A percentile compares a stretch with the other conserved stretches of the same genome.
These are phyloP conservation scores for Cladophialophora bantiana DNA, from an alignment of 2,329 filamentous ascomycete genomes.

Conservation along the genomic window DNA sequence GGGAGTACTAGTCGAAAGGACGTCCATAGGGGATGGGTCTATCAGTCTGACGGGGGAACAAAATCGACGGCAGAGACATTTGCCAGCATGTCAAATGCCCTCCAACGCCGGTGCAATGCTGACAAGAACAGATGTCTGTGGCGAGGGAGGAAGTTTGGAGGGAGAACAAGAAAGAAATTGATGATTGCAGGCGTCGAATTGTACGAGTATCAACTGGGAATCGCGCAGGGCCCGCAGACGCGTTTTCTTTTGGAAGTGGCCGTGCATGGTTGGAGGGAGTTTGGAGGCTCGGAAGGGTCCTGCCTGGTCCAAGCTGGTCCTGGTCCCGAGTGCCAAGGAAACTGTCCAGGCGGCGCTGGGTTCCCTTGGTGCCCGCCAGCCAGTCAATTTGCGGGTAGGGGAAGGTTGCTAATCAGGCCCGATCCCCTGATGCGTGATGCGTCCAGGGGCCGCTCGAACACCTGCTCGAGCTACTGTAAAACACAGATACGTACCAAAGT, in stretches of 20 bases:
- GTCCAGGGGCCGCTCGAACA: slow-evolving; percentile 10
- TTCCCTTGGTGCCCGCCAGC: background rate
- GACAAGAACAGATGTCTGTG: slow-evolving; percentile 20
- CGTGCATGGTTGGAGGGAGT: background rate
- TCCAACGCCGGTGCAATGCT: slow-evolving; percentile 39
- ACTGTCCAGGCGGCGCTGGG: background rate
- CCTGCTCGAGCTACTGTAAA: slow-evolving; percentile 11
- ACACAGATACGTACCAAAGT: background rate
- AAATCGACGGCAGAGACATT: slow-evolving; percentile 26
- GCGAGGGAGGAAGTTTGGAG: slow-evolving; percentile 7
- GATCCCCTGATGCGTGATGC: background rate
- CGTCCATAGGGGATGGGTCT: slow-evolving; percentile 36
- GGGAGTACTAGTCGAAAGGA: slow-evolving; percentile 34
- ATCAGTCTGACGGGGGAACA: slow-evolving; percentile 6
- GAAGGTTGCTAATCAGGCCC: background rate
- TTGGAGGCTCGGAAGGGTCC: slow-evolving; percentile 1
- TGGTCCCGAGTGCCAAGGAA: background rate
- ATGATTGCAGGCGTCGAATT: slow-evolving; percentile 13
- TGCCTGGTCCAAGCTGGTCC: background rate
- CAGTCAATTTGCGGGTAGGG: slow-evolving; percentile 3
- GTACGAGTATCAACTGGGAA: slow-evolving; percentile 12
- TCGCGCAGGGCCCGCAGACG: slow-evolving; percentile 15
- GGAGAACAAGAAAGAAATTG: slow-evolving; percentile 6
- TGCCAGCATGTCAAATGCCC: slow-evolving; percentile 28
- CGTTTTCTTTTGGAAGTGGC: slow-evolving; percentile 1